Percentiles rank a stretch among this genome's conserved stretches.
Evolutionary conservation across 495 filamentous ascomycete genomes (phyloP).

Genomic region (Arthonia radiata): DNA sequence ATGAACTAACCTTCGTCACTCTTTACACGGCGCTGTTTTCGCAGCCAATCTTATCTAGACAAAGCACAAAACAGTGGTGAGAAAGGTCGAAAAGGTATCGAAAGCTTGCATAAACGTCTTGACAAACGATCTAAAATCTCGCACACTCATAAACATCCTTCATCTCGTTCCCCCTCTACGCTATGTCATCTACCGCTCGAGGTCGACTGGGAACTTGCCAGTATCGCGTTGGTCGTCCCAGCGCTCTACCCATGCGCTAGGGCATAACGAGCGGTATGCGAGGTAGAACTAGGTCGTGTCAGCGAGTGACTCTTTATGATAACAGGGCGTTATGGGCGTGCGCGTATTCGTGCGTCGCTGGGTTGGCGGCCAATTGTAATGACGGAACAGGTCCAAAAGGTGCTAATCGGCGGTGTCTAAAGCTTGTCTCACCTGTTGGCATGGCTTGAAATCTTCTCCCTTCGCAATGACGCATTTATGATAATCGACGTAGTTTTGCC

Average conservation of each 20-base stretch:
- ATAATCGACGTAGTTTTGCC: slow-evolving; percentile 99
- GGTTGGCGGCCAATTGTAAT: slow-evolving; percentile 1
- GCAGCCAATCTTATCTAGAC: too few species aligned
- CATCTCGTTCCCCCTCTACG: too few species aligned
- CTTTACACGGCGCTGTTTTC: too few species aligned
- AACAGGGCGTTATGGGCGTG: background rate
- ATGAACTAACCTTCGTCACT: too few species aligned
- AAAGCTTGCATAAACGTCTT: too few species aligned
- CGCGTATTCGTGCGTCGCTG: background rate
- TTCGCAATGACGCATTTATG: slow-evolving; percentile 97
- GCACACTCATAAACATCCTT: too few species aligned
- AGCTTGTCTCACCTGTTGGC: slow-evolving; percentile 54
- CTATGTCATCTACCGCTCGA: too few species aligned
- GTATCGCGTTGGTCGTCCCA: slow-evolving; percentile 96
- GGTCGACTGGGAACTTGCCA: too few species aligned
- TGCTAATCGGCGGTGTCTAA: background rate
- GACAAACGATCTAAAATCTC: too few species aligned
- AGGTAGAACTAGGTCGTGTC: slow-evolving; percentile 52
- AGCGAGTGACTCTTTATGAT: slow-evolving; percentile 1
- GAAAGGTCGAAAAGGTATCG: too few species aligned
- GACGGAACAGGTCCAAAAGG: background rate
- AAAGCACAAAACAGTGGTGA: too few species aligned
- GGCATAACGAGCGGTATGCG: slow-evolving; percentile 90
- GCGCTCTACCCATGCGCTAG: slow-evolving; percentile 74
- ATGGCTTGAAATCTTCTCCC: slow-evolving; percentile 96